Base-by-base conservation (phyloP, 768 basidiomycete genomes). In the Dictyophora rubrovolvata region DNA sequence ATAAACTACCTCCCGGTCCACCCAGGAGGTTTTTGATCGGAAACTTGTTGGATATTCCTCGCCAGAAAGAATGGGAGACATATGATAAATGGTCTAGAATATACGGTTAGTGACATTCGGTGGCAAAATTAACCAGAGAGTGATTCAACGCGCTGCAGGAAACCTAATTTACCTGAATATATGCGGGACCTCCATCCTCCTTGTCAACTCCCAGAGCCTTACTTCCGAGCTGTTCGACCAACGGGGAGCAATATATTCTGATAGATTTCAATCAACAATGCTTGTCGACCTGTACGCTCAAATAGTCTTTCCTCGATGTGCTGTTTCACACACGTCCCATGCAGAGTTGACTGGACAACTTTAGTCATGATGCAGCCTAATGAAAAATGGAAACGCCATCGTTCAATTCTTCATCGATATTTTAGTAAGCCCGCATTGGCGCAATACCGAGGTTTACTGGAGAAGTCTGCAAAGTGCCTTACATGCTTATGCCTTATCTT, bases 201-300 rank as follows among this genome's bases (percentile, higher is more conserved):
- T 69, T 22, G 62, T 69, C 48, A 67, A 69, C 23, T 65, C 67
- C 5, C 33, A 63, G 1, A 51, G 63, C 47, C 62, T 63, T 22
- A 70, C 70, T 3, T 37, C 63, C 11, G 70, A 71, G 17, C 46
- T 71, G 48, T 52, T 71, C 21, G 68, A 71, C 49, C 68, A 68
- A 63, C 63, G 65, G 59, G 68, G 68, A 52, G 48, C 60, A 33
- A 66, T 67, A 54, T 71, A 71, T 61, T 70, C 71, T 1, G 68
- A 68, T 28, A 64, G 70, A 17, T 68, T 69, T 0, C 22, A 47
- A 12, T 60, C 69, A 50, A 61, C 65, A 5, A 64, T 69, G 62
- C 21, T 48, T 36, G 17, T 17, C 23, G 56, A 61, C 33, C 49
- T 61, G 61, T 61, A 50, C 16, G 60, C 42, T 56, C 42, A 42